A percentile compares a stretch with the other conserved stretches of the same genome.
These are phyloP conservation scores for Fusarium poae DNA, from an alignment of 2,329 filamentous ascomycete genomes.

Conservation along the genomic window DNA sequence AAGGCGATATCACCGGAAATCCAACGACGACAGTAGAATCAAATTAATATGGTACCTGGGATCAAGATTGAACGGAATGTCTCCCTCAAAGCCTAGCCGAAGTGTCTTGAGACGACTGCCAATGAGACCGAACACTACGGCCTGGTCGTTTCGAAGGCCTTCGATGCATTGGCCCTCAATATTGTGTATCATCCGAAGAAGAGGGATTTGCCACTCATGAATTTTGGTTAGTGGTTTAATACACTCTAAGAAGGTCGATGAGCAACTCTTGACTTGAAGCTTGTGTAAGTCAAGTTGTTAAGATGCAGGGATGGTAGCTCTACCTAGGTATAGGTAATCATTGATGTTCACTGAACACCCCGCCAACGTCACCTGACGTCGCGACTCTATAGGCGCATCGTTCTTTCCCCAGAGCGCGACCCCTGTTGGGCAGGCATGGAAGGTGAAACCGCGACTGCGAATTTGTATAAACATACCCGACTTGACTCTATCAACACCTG, in stretches of 20 bases:
- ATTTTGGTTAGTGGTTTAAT: neutral
- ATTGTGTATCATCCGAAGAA: neutral
- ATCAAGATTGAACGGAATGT: neutral
- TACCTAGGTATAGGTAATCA: too few relatives aligned
- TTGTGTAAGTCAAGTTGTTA: slow-evolving; percentile 23
- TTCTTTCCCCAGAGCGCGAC: slow-evolving; percentile 24
- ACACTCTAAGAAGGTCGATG: neutral
- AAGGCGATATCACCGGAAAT: neutral
- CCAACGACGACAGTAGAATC: neutral
- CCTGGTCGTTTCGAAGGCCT: neutral
- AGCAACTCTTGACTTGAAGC: neutral
- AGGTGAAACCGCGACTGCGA: slow-evolving; percentile 17
- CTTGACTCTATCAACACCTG: slow-evolving; percentile 17
- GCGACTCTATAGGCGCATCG: slow-evolving; percentile 43
- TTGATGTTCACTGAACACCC: slow-evolving; percentile 20
- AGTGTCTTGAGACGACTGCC: neutral
- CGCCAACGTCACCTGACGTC: slow-evolving; percentile 48
- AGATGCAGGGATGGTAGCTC: neutral
- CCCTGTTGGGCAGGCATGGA: slow-evolving; percentile 12
- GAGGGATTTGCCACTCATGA: too few relatives aligned
- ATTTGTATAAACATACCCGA: slow-evolving; percentile 10
- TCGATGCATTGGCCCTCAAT: too few relatives aligned
- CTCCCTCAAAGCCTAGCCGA: neutral
- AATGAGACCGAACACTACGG: too few relatives aligned
- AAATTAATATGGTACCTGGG: neutral